Conservation (phyloP, 208 protist species). For the Blastocrithidia nonstop region DNA sequence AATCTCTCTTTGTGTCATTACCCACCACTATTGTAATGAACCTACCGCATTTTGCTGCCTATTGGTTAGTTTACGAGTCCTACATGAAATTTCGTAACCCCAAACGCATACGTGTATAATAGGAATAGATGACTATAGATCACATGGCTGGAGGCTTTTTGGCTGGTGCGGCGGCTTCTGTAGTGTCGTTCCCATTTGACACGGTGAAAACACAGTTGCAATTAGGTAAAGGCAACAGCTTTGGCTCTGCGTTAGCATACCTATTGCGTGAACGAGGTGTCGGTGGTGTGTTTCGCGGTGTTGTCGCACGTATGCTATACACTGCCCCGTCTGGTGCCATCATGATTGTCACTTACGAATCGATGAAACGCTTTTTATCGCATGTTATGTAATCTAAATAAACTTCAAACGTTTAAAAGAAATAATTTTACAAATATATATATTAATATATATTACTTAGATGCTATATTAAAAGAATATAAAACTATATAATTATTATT, state of each 20-base stretch:
- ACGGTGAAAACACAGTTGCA: constrained; percentile 85
- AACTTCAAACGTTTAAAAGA: too few relatives aligned
- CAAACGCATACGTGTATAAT: not conserved
- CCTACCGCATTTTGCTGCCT: constrained; percentile 80
- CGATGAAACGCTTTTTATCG: constrained; percentile 33
- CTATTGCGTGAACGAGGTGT: constrained; percentile 26
- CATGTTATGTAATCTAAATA: too few relatives aligned
- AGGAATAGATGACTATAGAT: constrained; percentile 28
- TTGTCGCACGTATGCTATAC: constrained; percentile 74
- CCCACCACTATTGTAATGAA: constrained; percentile 89
- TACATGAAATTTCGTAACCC: constrained; percentile 15
- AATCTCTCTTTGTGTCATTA: constrained; percentile 68
- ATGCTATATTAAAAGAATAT: constrained; percentile 1
- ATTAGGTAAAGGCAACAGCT: constrained; percentile 23
- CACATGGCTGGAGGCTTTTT: constrained; percentile 63
- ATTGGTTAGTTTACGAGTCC: constrained; percentile 87
- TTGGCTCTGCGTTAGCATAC: constrained; percentile 7
- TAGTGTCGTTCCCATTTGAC: constrained; percentile 87
- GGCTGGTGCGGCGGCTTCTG: constrained; percentile 67
- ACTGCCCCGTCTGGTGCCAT: constrained; percentile 81
- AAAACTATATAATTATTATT: constrained; percentile 4
- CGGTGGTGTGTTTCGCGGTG: constrained; percentile 53
- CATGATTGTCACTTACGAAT: constrained; percentile 89
- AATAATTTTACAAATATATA: too few relatives aligned
- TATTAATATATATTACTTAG: constrained; percentile 5